These are phyloP conservation scores for Geotrichum macrosporum DNA, from an alignment of 1,139 yeast genomes.

Conservation along the genomic window DNA sequence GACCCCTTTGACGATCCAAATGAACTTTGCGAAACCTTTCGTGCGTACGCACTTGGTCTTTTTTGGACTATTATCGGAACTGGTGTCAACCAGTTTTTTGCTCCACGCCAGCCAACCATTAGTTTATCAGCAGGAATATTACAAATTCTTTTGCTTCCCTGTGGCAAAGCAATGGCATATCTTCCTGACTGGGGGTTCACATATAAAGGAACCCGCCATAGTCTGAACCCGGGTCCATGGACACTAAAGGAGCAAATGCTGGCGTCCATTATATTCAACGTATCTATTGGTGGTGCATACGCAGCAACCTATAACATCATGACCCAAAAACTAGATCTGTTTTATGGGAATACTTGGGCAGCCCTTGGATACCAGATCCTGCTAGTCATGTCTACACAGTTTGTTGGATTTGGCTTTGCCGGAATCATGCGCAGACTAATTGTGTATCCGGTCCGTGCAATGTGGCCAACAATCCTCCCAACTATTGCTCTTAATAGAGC, in stretches of 20 bases:
- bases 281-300: slow-evolving; percentile 31
- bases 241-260: slow-evolving; percentile 64
- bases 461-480: slow-evolving; percentile 52
- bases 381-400: slow-evolving; percentile 45
- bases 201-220: slow-evolving; percentile 38
- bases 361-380: slow-evolving; percentile 44
- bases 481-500: slow-evolving; percentile 24
- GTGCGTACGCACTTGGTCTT: slow-evolving; percentile 52
- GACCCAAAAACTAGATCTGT: slow-evolving; percentile 39
- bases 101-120: slow-evolving; percentile 51
- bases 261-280: slow-evolving; percentile 39
- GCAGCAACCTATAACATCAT: slow-evolving; percentile 41
- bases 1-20: slow-evolving; percentile 46
- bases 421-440: slow-evolving; percentile 50
- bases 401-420: slow-evolving; percentile 52
- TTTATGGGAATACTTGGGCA: slow-evolving; percentile 40
- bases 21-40: slow-evolving; percentile 45
- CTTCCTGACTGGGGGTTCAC: slow-evolving; percentile 50
- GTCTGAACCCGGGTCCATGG: slow-evolving; percentile 61
- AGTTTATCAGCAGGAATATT: slow-evolving; percentile 47
- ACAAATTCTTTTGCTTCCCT: slow-evolving; percentile 53
- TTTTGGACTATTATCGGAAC: slow-evolving; percentile 56
- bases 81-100: slow-evolving; percentile 54
- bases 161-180: slow-evolving; percentile 42
- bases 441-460: slow-evolving; percentile 47